Base-by-base conservation (phyloP, 2,329 filamentous ascomycete genomes). In the Aspergillus luchuensis region DNA sequence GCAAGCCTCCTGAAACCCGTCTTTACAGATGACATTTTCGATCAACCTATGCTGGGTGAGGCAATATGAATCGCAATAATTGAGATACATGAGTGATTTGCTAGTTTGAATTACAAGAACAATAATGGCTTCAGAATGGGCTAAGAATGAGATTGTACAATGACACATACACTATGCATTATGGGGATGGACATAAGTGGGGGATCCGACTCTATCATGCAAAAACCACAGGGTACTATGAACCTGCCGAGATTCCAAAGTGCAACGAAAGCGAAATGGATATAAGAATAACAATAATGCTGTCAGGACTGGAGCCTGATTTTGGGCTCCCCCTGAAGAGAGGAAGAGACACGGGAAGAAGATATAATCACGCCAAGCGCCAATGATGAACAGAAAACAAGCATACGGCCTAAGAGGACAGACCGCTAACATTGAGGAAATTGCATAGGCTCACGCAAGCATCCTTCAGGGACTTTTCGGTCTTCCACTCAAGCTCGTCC, bases 401-500 rank as follows among this genome's bases (percentile, higher is more conserved):
- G 58, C 57, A 28, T 51, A 30, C 11, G 48, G 19, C 28, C 57
- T 63, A 69, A 30, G 67, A 68, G 23, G 69, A 70, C 33, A 74
- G 49, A 25, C 71, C 71, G 48, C 72, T 76, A 38, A 74, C 67
- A 55, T 72, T 61, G 41, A 76, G 59, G 60, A 77, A 76, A 62
- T 73, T 75, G 62, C 74, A 76, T 48, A 77, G 72, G 58, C 73
- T 76, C 45, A 64, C 59, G 59, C 76, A 78, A 7, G 75, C 76
- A 64, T 78, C 74, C 39, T 65, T 70, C 59, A 78, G 58, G 5
- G 73, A 69, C 65, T 76, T 76, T 50, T 76, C 67, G 8, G 76
- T 77, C 61, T 76, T 74, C 70, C 72, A 79, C 58, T 75, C 72
- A 49, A 90, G 79, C 75, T 90, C 88, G 70, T 84, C 79, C 61